Conservation (phyloP, 202 grass and related monocot species). For the Zoysia matrella region DNA sequence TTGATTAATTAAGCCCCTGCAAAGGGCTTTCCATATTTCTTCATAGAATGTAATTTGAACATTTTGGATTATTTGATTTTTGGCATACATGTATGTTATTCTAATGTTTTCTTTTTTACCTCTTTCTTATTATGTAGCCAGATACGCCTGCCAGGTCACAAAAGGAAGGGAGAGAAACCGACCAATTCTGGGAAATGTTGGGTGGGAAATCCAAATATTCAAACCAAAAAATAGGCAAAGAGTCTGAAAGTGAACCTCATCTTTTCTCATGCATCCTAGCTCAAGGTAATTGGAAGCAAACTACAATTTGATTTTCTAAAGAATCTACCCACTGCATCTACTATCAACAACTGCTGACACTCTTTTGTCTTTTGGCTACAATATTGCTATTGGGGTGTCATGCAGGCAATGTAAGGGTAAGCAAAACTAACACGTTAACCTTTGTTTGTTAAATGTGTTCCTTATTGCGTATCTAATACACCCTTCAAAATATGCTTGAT, state of each 20-base stretch:
- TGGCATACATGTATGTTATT: not conserved
- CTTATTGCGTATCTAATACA: conserved; percentile 38
- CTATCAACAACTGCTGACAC: conserved; percentile 39
- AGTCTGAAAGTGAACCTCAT: conserved; percentile 84
- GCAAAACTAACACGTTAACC: not conserved
- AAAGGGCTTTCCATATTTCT: conserved; percentile 5
- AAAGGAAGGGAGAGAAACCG: conserved; percentile 86
- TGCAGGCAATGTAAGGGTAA: conserved; percentile 63
- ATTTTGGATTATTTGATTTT: conserved; percentile 9
- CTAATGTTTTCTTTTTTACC: conserved; percentile 14
- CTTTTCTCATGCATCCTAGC: conserved; percentile 80
- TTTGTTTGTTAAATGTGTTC: not conserved
- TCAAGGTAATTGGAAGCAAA: conserved; percentile 63
- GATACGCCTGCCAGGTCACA: conserved; percentile 77
- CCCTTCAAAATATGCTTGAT: conserved; percentile 29
- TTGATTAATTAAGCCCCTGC: not conserved
- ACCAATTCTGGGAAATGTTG: conserved; percentile 89
- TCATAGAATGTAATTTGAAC: not conserved
- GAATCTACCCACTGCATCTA: conserved; percentile 10
- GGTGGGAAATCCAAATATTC: conserved; percentile 88
- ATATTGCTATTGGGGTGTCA: conserved; percentile 25
- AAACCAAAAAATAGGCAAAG: conserved; percentile 81
- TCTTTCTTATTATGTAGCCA: conserved; percentile 59
- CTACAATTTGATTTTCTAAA: conserved; percentile 10
- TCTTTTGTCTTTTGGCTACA: not conserved